Base-by-base conservation (phyloP, 1,284 basidiomycete genomes). In the Paramarasmius palmivorus region DNA sequence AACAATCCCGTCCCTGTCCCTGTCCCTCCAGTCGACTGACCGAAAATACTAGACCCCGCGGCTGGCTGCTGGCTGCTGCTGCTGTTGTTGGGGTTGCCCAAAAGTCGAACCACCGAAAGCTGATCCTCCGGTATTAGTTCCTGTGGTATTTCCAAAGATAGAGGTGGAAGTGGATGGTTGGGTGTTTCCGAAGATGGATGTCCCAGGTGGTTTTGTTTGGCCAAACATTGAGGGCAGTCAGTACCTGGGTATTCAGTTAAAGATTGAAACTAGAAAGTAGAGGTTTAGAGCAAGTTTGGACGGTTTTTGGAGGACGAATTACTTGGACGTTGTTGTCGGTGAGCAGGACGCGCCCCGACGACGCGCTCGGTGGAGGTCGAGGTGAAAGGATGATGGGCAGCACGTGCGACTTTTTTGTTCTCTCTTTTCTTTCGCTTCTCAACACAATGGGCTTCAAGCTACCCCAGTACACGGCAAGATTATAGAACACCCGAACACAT, bases 161-260 rank as follows among this genome's bases (percentile, higher is more conserved):
- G 58, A 10, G 4, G 49, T 50, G 10, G 37, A 32, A 1, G 37
- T 40, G 17, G 49, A 29, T 7, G 49, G 36, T 26, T 50, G 49
- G 15, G 49, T 41, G 23, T 34, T 32, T 7, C 49, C 49, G 29
- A 50, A 50, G 65, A 62, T 40, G 47, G 63, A 49, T 19, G 50
- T 50, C 29, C 62, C 63, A 34, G 61, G 23, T 1, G 66, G 58
- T 50, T 66, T 71, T 32, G 63, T 35, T 52, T 63, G 68, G 2
- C 75, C 68, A 52, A 76, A 76, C 29, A 73, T 52, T 72, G 64
- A 76, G 77, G 38, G 72, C 73, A 20, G 75, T 64, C 19, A 67
- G 54, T 51, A 73, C 76, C 49, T 12, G 23, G 15, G 41, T 5
- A 39, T 15, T 32, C 1, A 10, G 19, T 36, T 32, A 32, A 32